Evolutionary conservation across 768 basidiomycete species (phyloP).

Genomic region (Hysterangium stoloniferum): DNA sequence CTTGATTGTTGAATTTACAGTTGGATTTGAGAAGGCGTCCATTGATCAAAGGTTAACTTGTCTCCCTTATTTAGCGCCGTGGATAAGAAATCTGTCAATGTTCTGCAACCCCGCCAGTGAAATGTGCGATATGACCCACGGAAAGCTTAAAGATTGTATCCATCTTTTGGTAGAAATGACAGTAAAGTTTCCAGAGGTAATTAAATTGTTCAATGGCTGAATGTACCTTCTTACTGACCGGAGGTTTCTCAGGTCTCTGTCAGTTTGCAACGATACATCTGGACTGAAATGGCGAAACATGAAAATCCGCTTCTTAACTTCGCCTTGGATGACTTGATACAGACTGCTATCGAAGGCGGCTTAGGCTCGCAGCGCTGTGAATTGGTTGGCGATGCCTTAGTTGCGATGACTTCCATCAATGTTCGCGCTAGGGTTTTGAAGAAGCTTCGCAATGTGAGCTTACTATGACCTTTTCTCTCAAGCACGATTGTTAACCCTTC

Average conservation of each 20-base stretch:
- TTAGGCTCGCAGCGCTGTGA: slow-evolving; percentile 71
- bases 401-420: slow-evolving; percentile 65
- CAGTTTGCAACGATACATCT: slow-evolving; percentile 65
- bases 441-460: slow-evolving; percentile 65
- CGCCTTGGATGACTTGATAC: slow-evolving; percentile 71
- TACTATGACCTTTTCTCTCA: not conserved
- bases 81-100: slow-evolving; percentile 72
- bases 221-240: slow-evolving; percentile 1
- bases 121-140: slow-evolving; percentile 66
- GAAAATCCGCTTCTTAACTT: slow-evolving; percentile 60
- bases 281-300: slow-evolving; percentile 66
- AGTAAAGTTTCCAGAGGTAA: slow-evolving; percentile 62
- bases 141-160: slow-evolving; percentile 72
- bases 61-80: slow-evolving; percentile 78
- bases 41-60: slow-evolving; percentile 57
- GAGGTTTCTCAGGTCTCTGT: slow-evolving; percentile 42
- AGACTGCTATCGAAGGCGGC: slow-evolving; percentile 78
- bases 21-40: slow-evolving; percentile 36
- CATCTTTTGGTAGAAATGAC: slow-evolving; percentile 74
- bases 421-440: slow-evolving; percentile 73
- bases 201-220: slow-evolving; percentile 17
- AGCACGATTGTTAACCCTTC: not conserved
- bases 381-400: slow-evolving; percentile 63
- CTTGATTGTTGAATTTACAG: slow-evolving; percentile 79
- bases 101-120: slow-evolving; percentile 63